A percentile compares a stretch with the other conserved stretches of the same genome.
Evolutionary conservation across 768 basidiomycete genomes (phyloP).

Genomic region (Kwoniella botswanensis): DNA sequence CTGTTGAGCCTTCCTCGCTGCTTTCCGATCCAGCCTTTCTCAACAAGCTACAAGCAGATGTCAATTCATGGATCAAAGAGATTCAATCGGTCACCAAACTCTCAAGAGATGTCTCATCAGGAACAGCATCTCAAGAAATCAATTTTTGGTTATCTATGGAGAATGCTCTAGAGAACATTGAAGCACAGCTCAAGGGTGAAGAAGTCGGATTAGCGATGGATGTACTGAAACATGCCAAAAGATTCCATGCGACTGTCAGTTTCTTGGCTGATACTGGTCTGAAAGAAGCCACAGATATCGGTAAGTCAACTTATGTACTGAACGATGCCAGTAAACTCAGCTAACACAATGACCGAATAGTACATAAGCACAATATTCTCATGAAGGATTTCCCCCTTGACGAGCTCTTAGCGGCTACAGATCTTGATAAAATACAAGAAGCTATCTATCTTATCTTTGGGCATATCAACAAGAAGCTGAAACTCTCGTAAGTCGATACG

Average conservation of each 20-base stretch:
- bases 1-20: slow-evolving; percentile 74
- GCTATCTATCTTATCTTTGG: slow-evolving; percentile 83
- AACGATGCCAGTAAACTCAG: slow-evolving; percentile 1
- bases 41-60: slow-evolving; percentile 88
- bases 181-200: slow-evolving; percentile 85
- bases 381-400: slow-evolving; percentile 99
- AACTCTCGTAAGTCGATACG: slow-evolving; percentile 66
- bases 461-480: slow-evolving; percentile 94
- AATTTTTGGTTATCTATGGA: slow-evolving; percentile 99
- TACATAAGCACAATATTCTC: slow-evolving; percentile 95
- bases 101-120: slow-evolving; percentile 87
- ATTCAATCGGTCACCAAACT: slow-evolving; percentile 96
- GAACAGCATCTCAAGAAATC: slow-evolving; percentile 97
- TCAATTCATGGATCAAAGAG: slow-evolving; percentile 97
- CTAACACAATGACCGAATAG: slow-evolving; percentile 59
- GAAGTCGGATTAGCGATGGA: slow-evolving; percentile 75
- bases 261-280: slow-evolving; percentile 97
- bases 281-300: slow-evolving; percentile 88
- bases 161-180: slow-evolving; percentile 88
- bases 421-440: slow-evolving; percentile 93
- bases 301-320: slow-evolving; percentile 60
- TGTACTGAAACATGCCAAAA: slow-evolving; percentile 90
- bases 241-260: slow-evolving; percentile 95
- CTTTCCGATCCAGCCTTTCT: slow-evolving; percentile 89
- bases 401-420: slow-evolving; percentile 93